These are phyloP conservation scores for Colletotrichum lindemuthianum DNA, from an alignment of 2,329 filamentous ascomycete species.

Conservation along the genomic window DNA sequence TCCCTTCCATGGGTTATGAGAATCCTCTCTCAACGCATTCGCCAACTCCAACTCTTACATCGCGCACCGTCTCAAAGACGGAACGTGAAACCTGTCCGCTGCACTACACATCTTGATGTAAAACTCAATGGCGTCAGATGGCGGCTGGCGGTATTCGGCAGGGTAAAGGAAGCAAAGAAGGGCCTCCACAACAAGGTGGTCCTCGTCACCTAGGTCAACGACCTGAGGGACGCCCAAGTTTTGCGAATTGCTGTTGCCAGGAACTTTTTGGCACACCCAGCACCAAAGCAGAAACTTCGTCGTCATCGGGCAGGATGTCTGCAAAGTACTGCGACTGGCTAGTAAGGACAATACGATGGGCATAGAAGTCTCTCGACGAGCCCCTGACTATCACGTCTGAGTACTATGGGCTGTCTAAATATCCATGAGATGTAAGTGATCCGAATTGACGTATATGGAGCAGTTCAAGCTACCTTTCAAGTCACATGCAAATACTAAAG, in stretches of 20 bases:
- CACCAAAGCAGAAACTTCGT: background rate
- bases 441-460: too few species aligned
- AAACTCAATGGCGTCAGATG: background rate
- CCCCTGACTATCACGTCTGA: constrained; percentile 5
- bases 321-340: constrained; percentile 14
- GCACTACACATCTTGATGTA: background rate
- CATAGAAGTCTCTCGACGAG: constrained; percentile 2
- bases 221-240: background rate
- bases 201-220: background rate
- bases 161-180: constrained; percentile 1
- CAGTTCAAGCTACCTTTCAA: too few species aligned
- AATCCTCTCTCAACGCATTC: too few species aligned
- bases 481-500: too few species aligned
- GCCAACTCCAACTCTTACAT: background rate
- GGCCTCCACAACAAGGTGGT: background rate
- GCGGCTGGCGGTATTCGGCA: constrained; percentile 6
- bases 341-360: constrained; percentile 13
- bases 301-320: background rate
- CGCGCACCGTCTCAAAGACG: constrained; percentile 5
- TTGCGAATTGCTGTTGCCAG: background rate
- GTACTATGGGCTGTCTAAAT: constrained; percentile 13
- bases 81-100: background rate
- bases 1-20: too few species aligned
- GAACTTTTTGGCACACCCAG: background rate
- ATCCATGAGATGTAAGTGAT: background rate